Percentiles rank a stretch among this genome's conserved stretches.
Evolutionary conservation across 805 yeast species (phyloP).

Genomic region (Isabelozyma heimii): DNA sequence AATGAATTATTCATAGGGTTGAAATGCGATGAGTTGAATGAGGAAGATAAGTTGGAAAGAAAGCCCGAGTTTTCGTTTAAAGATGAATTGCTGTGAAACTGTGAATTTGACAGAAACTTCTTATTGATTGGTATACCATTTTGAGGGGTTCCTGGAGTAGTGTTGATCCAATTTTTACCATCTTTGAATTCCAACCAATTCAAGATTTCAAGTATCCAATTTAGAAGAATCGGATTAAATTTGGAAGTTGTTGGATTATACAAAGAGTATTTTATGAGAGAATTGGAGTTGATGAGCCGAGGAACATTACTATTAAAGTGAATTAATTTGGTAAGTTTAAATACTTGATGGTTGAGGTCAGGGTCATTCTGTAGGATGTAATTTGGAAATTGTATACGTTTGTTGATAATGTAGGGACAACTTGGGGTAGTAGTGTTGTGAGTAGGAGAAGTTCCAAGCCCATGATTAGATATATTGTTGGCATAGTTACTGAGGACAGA

Average conservation of each 20-base stretch:
- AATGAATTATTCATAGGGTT: background rate
- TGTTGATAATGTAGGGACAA: slow-evolving; percentile 25
- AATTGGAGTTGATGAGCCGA: slow-evolving; percentile 39
- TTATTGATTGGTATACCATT: background rate
- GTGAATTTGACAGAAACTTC: slow-evolving; percentile 7
- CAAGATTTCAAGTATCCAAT: slow-evolving; percentile 52
- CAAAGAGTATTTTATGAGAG: slow-evolving; percentile 29
- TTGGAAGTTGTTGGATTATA: slow-evolving; percentile 4
- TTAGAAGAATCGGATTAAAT: slow-evolving; percentile 37
- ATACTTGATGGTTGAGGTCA: slow-evolving; percentile 39
- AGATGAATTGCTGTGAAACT: slow-evolving; percentile 8
- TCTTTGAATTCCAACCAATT: slow-evolving; percentile 59
- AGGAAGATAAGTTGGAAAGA: background rate
- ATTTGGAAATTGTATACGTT: slow-evolving; percentile 35
- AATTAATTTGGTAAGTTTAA: slow-evolving; percentile 34
- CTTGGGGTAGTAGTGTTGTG: background rate
- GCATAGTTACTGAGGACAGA: slow-evolving; percentile 16
- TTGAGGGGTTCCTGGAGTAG: background rate
- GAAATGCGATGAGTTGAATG: background rate
- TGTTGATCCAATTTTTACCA: slow-evolving; percentile 18
- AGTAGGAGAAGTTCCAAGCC: background rate
- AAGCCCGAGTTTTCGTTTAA: slow-evolving; percentile 2
- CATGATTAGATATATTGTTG: slow-evolving; percentile 3
- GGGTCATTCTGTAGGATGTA: slow-evolving; percentile 40
- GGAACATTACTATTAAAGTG: slow-evolving; percentile 45